A percentile compares a stretch with the other conserved stretches of the same genome.
Evolutionary conservation across 257 asterid species (phyloP).

Genomic region (Primulina eburnea): DNA sequence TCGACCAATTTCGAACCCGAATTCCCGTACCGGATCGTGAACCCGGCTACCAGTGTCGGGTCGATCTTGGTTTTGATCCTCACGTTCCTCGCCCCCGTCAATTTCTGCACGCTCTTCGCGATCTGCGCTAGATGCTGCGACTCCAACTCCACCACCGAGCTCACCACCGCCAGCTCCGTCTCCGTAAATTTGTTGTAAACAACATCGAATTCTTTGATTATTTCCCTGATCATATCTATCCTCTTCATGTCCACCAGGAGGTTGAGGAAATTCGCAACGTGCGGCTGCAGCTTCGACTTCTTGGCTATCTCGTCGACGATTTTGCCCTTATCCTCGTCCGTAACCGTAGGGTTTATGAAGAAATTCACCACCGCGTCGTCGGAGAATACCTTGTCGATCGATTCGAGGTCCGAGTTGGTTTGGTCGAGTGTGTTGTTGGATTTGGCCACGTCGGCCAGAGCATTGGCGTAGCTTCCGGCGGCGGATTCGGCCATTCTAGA

Average conservation of each 20-base stretch:
- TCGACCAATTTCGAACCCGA: constrained; percentile 79
- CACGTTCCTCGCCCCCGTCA: constrained; percentile 71
- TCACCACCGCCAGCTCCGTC: constrained; percentile 71
- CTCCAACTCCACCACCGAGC: constrained; percentile 77
- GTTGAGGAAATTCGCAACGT: constrained; percentile 69
- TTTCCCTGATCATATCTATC: constrained; percentile 52
- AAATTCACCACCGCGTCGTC: constrained; percentile 34
- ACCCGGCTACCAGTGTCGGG: constrained; percentile 77
- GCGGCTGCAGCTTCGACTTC: constrained; percentile 52
- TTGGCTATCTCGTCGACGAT: constrained; percentile 51
- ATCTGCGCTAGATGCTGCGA: constrained; percentile 74
- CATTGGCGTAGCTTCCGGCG: constrained; percentile 75
- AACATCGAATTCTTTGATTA: constrained; percentile 58
- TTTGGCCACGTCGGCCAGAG: constrained; percentile 70
- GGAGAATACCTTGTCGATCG: constrained; percentile 54
- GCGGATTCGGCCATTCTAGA: constrained; percentile 58
- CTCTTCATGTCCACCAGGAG: constrained; percentile 70
- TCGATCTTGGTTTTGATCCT: constrained; percentile 66
- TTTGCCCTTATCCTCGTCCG: constrained; percentile 37
- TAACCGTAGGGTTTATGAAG: constrained; percentile 60
- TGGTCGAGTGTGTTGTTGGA: constrained; percentile 46
- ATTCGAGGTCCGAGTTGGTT: constrained; percentile 57
- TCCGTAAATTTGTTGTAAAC: constrained; percentile 50
- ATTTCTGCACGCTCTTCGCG: constrained; percentile 72
- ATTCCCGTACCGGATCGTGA: constrained; percentile 67